Conservation (phyloP, 164 flowering plant species). For the Vitis cinerea region DNA sequence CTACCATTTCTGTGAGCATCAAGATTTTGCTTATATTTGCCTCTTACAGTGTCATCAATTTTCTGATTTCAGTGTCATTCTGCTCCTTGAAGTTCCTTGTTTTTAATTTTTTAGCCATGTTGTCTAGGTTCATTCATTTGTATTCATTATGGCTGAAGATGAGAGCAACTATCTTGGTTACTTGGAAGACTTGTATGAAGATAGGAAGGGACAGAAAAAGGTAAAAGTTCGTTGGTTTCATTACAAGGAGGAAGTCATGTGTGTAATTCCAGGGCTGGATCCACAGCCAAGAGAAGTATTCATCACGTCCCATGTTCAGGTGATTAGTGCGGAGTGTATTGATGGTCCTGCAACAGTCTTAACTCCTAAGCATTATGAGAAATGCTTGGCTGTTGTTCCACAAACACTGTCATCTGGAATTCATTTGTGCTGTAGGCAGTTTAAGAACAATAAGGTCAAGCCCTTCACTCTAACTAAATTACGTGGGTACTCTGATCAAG, state of each 20-base stretch:
- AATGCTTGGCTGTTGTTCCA: slow-evolving; percentile 42
- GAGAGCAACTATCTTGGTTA: slow-evolving; percentile 65
- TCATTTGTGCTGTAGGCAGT: slow-evolving; percentile 63
- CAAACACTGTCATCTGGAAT: slow-evolving; percentile 29
- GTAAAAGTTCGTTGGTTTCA: slow-evolving; percentile 90
- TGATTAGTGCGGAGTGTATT: slow-evolving; percentile 78
- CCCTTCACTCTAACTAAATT: slow-evolving; percentile 13
- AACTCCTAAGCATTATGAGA: slow-evolving; percentile 71
- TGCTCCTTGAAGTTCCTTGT: neutral
- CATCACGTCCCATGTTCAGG: slow-evolving; percentile 72
- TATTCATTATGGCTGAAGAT: slow-evolving; percentile 69
- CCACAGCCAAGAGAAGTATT: slow-evolving; percentile 76
- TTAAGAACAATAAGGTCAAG: slow-evolving; percentile 47
- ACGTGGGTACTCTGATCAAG: slow-evolving; percentile 29
- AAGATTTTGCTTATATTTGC: neutral
- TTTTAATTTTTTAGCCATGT: neutral
- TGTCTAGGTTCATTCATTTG: slow-evolving; percentile 76
- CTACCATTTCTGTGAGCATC: slow-evolving; percentile 22
- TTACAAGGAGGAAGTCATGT: slow-evolving; percentile 55
- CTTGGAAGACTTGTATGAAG: slow-evolving; percentile 86
- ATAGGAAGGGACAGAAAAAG: slow-evolving; percentile 70
- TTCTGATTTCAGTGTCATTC: neutral
- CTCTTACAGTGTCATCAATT: neutral
- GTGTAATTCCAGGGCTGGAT: slow-evolving; percentile 33
- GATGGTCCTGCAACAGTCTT: slow-evolving; percentile 73